Conservation (phyloP, 805 yeast genomes). For the Henningerozyma blattae region DNA sequence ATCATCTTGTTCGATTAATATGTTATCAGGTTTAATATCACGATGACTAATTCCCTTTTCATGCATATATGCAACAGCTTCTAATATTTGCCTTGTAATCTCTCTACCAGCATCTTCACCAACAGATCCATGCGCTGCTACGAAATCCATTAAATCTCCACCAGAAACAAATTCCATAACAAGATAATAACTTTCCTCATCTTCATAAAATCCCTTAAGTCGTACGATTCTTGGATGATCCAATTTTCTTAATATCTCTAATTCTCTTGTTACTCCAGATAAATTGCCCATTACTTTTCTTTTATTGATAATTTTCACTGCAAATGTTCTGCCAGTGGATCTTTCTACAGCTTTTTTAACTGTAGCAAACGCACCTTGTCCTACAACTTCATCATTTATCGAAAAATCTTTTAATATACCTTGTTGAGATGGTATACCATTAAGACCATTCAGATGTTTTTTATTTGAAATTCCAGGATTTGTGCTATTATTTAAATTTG, state of each 20-base stretch:
- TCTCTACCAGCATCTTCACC: slow-evolving; percentile 87
- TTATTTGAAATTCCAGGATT: neutral
- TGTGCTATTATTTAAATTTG: slow-evolving; percentile 1
- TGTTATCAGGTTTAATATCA: slow-evolving; percentile 93
- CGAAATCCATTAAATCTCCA: slow-evolving; percentile 96
- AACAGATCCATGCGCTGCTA: slow-evolving; percentile 81
- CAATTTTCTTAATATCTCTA: slow-evolving; percentile 63
- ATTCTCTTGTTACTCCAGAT: slow-evolving; percentile 76
- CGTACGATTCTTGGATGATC: slow-evolving; percentile 80
- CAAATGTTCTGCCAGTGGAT: slow-evolving; percentile 71
- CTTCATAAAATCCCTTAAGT: slow-evolving; percentile 77
- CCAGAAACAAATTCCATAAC: slow-evolving; percentile 96
- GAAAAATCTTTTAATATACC: slow-evolving; percentile 65
- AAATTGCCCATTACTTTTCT: slow-evolving; percentile 68
- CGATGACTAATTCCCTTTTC: slow-evolving; percentile 87
- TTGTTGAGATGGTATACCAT: slow-evolving; percentile 1
- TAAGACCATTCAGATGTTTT: neutral
- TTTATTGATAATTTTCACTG: slow-evolving; percentile 82
- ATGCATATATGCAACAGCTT: slow-evolving; percentile 82
- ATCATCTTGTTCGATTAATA: slow-evolving; percentile 78
- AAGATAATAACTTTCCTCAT: slow-evolving; percentile 63
- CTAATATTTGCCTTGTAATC: slow-evolving; percentile 70
- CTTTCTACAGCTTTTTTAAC: slow-evolving; percentile 87
- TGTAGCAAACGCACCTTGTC: slow-evolving; percentile 97
- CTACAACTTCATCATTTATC: slow-evolving; percentile 74